These are phyloP conservation scores for Tolypocladium pustulatum DNA, from an alignment of 2,329 filamentous ascomycete species.

Conservation along the genomic window DNA sequence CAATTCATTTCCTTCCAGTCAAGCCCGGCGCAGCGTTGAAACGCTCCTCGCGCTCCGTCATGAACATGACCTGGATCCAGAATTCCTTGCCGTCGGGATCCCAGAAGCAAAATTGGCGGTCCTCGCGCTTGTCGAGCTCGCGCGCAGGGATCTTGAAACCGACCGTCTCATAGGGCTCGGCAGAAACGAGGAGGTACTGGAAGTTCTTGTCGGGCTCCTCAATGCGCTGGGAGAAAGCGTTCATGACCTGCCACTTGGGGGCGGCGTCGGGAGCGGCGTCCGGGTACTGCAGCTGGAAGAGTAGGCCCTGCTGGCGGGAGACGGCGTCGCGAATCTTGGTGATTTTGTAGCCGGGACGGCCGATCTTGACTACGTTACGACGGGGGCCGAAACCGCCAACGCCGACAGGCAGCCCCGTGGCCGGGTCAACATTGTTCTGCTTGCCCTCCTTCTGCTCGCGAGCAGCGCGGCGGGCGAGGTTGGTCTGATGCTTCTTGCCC, in stretches of 20 bases:
- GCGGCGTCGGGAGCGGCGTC: constrained; percentile 68
- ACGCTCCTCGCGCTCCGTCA: constrained; percentile 93
- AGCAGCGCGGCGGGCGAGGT: constrained; percentile 90
- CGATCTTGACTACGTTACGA: constrained; percentile 87
- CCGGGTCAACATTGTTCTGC: constrained; percentile 53
- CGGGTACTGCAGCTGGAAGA: constrained; percentile 96
- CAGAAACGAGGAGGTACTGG: constrained; percentile 90
- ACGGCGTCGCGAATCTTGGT: constrained; percentile 88
- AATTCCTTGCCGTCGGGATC: constrained; percentile 94
- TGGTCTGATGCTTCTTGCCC: constrained; percentile 97
- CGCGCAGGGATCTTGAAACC: constrained; percentile 90
- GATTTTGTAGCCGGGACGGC: constrained; percentile 92
- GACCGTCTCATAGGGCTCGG: constrained; percentile 96
- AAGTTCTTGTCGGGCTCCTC: constrained; percentile 91
- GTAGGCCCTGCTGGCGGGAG: constrained; percentile 75
- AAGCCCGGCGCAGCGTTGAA: constrained; percentile 58
- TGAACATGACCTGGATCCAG: constrained; percentile 96
- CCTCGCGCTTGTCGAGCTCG: constrained; percentile 84
- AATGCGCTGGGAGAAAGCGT: constrained; percentile 88
- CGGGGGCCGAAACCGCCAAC: constrained; percentile 61
- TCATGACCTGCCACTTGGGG: constrained; percentile 93
- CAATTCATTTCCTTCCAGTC: constrained; percentile 32
- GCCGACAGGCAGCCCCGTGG: constrained; percentile 61
- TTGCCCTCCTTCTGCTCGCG: constrained; percentile 87
- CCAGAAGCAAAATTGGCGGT: constrained; percentile 87